Evolutionary conservation across 306 rosid species (phyloP).

Genomic region (Castanea crenata): DNA sequence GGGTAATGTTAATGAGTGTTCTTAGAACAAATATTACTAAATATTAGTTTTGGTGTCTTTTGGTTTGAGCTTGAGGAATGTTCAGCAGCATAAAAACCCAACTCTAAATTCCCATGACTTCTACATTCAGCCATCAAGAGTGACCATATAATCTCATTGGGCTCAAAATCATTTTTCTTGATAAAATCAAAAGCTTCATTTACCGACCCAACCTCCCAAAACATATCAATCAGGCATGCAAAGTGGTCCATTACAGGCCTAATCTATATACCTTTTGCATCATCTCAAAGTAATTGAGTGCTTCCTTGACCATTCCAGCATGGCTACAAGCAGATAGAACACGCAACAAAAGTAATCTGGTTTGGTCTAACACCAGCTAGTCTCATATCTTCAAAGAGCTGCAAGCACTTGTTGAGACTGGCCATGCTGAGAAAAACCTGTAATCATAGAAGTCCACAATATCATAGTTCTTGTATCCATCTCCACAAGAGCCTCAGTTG

Average conservation of each 20-base stretch:
- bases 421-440: constrained; percentile 78
- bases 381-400: constrained; percentile 83
- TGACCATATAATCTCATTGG: constrained; percentile 75
- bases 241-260: constrained; percentile 90
- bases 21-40: no score
- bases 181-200: constrained; percentile 70
- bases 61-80: constrained; percentile 71
- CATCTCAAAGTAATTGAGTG: constrained; percentile 62
- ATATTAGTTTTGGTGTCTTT: constrained; percentile 47
- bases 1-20: rapidly evolving
- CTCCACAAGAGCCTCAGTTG: constrained; percentile 80
- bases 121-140: constrained; percentile 67
- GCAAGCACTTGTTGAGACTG: constrained; percentile 68
- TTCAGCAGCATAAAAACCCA: constrained; percentile 72
- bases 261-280: constrained; percentile 76
- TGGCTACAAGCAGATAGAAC: constrained; percentile 83
- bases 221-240: constrained; percentile 74
- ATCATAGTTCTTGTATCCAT: constrained; percentile 84
- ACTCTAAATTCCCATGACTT: constrained; percentile 60
- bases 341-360: constrained; percentile 79
- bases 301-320: constrained; percentile 75
- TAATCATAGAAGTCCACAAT: constrained; percentile 87
- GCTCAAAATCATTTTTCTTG: constrained; percentile 59
- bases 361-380: constrained; percentile 70
- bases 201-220: constrained; percentile 55